Percentiles rank a stretch among this genome's conserved stretches.
These are phyloP conservation scores for Fusarium brevicatenulatum DNA, from an alignment of 2,329 filamentous ascomycete genomes.

Conservation along the genomic window DNA sequence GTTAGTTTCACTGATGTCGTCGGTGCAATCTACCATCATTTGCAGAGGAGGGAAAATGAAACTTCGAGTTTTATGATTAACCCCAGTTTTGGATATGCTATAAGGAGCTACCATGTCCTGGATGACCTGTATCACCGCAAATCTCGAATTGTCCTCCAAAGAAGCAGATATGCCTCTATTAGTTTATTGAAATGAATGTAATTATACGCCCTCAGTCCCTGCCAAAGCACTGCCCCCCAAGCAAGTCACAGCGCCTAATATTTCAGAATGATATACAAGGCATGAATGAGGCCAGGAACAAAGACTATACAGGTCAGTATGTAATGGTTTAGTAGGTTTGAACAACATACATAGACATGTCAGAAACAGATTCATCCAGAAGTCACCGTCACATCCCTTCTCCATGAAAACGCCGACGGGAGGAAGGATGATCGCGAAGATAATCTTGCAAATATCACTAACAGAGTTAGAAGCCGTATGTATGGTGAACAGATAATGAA, in stretches of 20 bases:
- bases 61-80: too few species aligned
- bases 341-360: not conserved
- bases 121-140: too few species aligned
- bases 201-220: accelerated
- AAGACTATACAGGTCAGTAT: not conserved
- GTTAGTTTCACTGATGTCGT: too few species aligned
- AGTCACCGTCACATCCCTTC: not conserved
- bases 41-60: too few species aligned
- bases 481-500: too few species aligned
- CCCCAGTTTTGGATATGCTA: too few species aligned
- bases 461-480: too few species aligned
- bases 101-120: accelerated
- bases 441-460: not conserved
- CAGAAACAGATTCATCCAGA: not conserved
- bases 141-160: too few species aligned
- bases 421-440: not conserved
- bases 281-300: not conserved
- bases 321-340: too few species aligned
- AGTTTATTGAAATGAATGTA: not conserved
- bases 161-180: too few species aligned
- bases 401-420: not conserved
- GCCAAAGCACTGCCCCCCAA: too few species aligned
- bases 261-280: not conserved
- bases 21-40: too few species aligned
- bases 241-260: not conserved